These are phyloP conservation scores for Wickerhamomyces bovis DNA, from an alignment of 805 yeast genomes.

Conservation along the genomic window DNA sequence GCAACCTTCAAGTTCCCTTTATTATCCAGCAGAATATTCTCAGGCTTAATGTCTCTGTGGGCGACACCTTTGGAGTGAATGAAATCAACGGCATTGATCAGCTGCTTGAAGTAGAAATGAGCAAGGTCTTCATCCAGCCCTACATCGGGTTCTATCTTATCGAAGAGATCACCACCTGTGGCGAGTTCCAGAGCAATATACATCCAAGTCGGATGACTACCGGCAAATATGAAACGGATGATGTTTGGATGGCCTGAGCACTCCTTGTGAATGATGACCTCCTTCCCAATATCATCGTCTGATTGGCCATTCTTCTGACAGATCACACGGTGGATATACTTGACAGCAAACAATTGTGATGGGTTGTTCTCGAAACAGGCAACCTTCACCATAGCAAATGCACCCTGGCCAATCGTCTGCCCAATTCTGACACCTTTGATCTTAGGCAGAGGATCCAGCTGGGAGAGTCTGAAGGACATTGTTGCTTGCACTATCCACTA, in stretches of 20 bases:
- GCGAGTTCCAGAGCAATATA: constrained; percentile 69
- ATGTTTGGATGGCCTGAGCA: constrained; percentile 58
- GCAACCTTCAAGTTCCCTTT: constrained; percentile 66
- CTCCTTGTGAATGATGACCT: constrained; percentile 51
- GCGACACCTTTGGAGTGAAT: constrained; percentile 61
- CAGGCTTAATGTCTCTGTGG: constrained; percentile 66
- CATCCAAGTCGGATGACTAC: constrained; percentile 48
- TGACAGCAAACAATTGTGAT: constrained; percentile 44
- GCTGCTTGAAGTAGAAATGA: constrained; percentile 62
- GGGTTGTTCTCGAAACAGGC: constrained; percentile 34
- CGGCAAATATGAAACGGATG: constrained; percentile 47
- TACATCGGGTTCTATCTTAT: constrained; percentile 69
- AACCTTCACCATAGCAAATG: constrained; percentile 57
- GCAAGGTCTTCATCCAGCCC: constrained; percentile 64
- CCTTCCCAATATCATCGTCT: constrained; percentile 41
- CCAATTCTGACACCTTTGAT: constrained; percentile 42
- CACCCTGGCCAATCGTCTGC: constrained; percentile 58
- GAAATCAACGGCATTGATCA: constrained; percentile 53
- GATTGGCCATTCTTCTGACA: constrained; percentile 30
- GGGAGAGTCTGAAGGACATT: constrained; percentile 33
- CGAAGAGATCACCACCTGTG: constrained; percentile 71
- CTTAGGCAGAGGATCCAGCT: constrained; percentile 41
- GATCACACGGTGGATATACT: constrained; percentile 43
- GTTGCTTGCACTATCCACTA: neutral
- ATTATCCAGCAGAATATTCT: constrained; percentile 56